phyloP scores from a whole-genome alignment of 768 basidiomycete genomes.

The Kwoniella bestiolae region DNA sequence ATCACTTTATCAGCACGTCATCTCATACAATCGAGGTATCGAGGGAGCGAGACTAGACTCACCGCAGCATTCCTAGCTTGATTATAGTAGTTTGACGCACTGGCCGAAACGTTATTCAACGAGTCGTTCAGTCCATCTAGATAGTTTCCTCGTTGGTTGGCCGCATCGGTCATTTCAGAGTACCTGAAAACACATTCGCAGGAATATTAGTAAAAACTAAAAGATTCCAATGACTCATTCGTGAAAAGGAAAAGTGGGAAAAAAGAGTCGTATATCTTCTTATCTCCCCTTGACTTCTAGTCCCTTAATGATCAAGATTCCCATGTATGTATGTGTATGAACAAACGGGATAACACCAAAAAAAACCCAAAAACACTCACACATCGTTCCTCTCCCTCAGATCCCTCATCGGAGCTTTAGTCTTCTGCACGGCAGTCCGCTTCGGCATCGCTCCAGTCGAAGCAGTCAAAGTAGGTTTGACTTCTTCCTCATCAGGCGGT shows the following conservation, averaged over 20 bases:
- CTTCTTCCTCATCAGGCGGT: conserved; percentile 36
- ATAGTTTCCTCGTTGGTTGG: conserved; percentile 46
- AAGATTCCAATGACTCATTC: not conserved
- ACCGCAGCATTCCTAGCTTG: conserved; percentile 53
- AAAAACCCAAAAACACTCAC: conserved; percentile 34
- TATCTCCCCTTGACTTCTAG: too few species aligned
- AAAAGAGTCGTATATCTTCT: not conserved
- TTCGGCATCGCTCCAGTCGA: conserved; percentile 32
- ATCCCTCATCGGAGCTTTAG: conserved; percentile 34
- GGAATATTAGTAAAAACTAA: too few species aligned
- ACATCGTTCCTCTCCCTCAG: conserved; percentile 49
- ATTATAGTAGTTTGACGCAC: conserved; percentile 45
- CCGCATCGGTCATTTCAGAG: conserved; percentile 53
- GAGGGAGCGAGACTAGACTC: conserved; percentile 19
- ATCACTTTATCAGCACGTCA: conserved; percentile 16
- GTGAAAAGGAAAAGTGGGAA: not conserved
- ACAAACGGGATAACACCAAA: not conserved
- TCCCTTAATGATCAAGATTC: too few species aligned
- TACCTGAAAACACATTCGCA: too few species aligned
- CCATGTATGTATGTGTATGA: not conserved
- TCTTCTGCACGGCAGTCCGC: conserved; percentile 42
- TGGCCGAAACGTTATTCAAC: conserved; percentile 42
- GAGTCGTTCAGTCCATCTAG: conserved; percentile 50
- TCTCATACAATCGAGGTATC: too few species aligned
- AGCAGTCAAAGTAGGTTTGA: conserved; percentile 23